Evolutionary conservation across 1,284 basidiomycete genomes (phyloP), one percentile per base, ranked within the genome.

Genomic region (Fomitopsis schrenkii): DNA sequence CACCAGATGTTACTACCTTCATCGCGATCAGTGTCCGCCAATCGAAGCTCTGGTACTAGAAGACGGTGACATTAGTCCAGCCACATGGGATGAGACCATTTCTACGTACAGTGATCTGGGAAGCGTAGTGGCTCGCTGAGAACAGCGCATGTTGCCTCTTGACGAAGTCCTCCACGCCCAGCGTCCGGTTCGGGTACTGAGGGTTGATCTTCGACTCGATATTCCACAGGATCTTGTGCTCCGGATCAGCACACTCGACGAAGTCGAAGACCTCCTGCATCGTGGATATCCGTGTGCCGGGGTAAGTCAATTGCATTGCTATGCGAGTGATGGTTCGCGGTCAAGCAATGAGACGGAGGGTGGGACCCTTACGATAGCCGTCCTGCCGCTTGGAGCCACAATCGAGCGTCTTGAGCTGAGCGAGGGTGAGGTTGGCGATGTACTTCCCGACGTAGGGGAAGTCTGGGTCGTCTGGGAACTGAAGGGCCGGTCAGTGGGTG

Each of bases 121-220:
- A 68, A 41, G 75, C 75, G 69, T 90, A 90, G 26, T 80, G 77
- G 62, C 86, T 90, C 12, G 72, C 73, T 36, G 73, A 66, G 67
- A 91, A 90, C 38, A 81, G 71, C 8, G 78, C 79, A 67, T 87
- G 77, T 68, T 91, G 89, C 44, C 77, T 79, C 59, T 76, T 74
- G 10, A 91, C 90, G 69, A 93, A 94, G 59, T 86, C 85, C 26
- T 84, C 76, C 1, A 87, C 84, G 10, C 76, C 71, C n/a, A 77
- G 76, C 8, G 91, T 92, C 50, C 77, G 75, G 67, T 86, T 83
- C 10, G 80, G 77, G 60, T 78, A 70, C 36, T 77, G 78, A 3
- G 89, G 77, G 67, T 93, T 80, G 61, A 93, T 82, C 74, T 93
- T 94, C 46, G 87, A 89, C 75, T 93, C 91, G 62, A 94, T 89